Evolutionary conservation across 2,329 filamentous ascomycete genomes (phyloP).

Genomic region (Thelonectria rubi): DNA sequence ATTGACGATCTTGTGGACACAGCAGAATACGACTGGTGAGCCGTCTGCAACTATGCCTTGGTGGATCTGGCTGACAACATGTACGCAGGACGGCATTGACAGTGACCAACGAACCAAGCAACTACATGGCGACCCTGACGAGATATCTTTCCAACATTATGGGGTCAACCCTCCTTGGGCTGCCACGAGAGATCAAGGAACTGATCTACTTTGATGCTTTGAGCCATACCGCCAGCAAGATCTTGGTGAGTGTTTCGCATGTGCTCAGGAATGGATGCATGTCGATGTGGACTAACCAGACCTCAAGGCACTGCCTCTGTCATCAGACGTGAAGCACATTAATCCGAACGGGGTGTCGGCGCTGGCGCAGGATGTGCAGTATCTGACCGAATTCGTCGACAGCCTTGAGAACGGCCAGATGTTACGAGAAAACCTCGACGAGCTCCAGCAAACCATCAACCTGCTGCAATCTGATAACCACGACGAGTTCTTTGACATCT

Average conservation of each 20-base stretch:
- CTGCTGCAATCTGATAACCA: constrained; percentile 88
- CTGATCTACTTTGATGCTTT: constrained; percentile 98
- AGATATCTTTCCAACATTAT: constrained; percentile 95
- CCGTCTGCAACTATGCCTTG: background rate
- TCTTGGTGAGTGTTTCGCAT: constrained; percentile 65
- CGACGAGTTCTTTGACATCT: constrained; percentile 97
- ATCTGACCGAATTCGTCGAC: constrained; percentile 86
- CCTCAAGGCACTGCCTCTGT: constrained; percentile 76
- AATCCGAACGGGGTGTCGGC: constrained; percentile 86
- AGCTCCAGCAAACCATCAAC: constrained; percentile 90
- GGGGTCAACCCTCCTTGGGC: constrained; percentile 88
- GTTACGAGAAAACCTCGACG: constrained; percentile 87
- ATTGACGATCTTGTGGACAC: constrained; percentile 98
- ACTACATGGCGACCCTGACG: constrained; percentile 95
- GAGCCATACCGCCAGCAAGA: constrained; percentile 86
- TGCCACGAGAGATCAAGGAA: constrained; percentile 97
- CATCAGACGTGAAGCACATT: constrained; percentile 82
- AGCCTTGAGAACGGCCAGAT: constrained; percentile 86
- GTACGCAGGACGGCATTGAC: constrained; percentile 59
- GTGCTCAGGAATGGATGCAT: background rate
- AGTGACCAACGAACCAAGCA: constrained; percentile 77
- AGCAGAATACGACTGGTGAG: constrained; percentile 92
- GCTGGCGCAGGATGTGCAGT: constrained; percentile 83
- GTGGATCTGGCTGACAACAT: constrained; percentile 27
- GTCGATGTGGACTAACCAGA: constrained; percentile 28